Evolutionary conservation across 305 asterid genomes (phyloP).

Genomic region (Solanum hybrid): DNA sequence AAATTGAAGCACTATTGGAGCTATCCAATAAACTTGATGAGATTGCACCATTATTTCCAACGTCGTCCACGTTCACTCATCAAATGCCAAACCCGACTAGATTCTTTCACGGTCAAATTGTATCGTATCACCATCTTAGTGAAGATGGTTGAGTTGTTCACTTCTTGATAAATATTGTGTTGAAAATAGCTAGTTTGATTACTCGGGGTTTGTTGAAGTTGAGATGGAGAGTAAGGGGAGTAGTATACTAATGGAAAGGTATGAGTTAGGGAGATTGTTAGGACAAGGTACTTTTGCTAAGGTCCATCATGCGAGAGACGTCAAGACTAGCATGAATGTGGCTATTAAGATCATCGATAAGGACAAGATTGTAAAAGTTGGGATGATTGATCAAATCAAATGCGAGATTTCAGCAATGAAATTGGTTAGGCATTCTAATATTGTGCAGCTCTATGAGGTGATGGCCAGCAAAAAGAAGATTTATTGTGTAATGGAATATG

Average conservation of each 20-base stretch:
- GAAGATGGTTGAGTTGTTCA: conserved; percentile 50
- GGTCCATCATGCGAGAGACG: conserved; percentile 56
- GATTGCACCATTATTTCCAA: conserved; percentile 22
- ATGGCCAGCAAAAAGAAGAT: conserved; percentile 63
- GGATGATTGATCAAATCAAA: conserved; percentile 68
- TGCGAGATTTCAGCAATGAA: conserved; percentile 61
- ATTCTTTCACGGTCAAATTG: conserved; percentile 13
- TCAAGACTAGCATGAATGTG: conserved; percentile 35
- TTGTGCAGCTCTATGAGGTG: conserved; percentile 67
- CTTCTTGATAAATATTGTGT: conserved; percentile 1
- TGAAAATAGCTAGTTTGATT: conserved; percentile 2
- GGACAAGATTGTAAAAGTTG: conserved; percentile 48
- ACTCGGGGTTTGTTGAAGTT: not conserved
- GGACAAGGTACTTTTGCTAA: conserved; percentile 81
- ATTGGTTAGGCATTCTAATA: conserved; percentile 48
- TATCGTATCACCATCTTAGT: conserved; percentile 27
- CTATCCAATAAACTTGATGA: conserved; percentile 33
- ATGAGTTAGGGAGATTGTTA: conserved; percentile 63
- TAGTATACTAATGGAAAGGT: conserved; percentile 41
- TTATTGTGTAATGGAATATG: conserved; percentile 60
- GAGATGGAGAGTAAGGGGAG: conserved; percentile 44
- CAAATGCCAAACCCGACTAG: conserved; percentile 9
- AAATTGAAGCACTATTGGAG: conserved; percentile 32
- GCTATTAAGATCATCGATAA: conserved; percentile 68
- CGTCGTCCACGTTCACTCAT: not conserved